Conservation (phyloP, 768 basidiomycete species). For the Leucogyrophana mollusca region DNA sequence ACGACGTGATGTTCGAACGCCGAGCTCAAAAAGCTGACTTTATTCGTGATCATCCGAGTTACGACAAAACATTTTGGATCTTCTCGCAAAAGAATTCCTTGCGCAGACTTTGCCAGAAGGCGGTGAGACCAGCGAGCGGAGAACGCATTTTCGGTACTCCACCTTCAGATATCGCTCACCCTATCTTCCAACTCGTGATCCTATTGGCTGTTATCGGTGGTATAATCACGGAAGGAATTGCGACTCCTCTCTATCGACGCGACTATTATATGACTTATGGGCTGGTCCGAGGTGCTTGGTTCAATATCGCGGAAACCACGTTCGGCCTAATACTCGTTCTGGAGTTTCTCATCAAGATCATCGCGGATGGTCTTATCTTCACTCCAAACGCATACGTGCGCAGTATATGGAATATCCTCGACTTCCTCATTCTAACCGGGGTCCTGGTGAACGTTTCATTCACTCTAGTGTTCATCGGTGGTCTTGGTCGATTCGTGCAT, state of each 20-base stretch:
- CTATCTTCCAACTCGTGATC: slow-evolving; percentile 73
- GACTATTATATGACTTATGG: slow-evolving; percentile 65
- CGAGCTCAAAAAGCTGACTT: slow-evolving; percentile 82
- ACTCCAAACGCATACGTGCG: slow-evolving; percentile 90
- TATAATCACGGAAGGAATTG: slow-evolving; percentile 78
- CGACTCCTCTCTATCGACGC: slow-evolving; percentile 82
- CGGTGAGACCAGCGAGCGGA: slow-evolving; percentile 81
- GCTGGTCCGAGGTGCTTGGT: slow-evolving; percentile 73
- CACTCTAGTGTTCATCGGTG: slow-evolving; percentile 71
- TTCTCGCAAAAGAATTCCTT: slow-evolving; percentile 77
- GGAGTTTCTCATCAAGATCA: slow-evolving; percentile 87
- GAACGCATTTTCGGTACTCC: slow-evolving; percentile 85
- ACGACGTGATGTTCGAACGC: slow-evolving; percentile 66
- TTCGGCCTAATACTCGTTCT: slow-evolving; percentile 71
- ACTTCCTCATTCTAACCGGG: slow-evolving; percentile 81
- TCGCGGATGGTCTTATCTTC: slow-evolving; percentile 91
- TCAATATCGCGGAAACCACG: slow-evolving; percentile 73
- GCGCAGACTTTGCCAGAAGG: slow-evolving; percentile 74
- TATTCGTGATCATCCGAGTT: slow-evolving; percentile 84
- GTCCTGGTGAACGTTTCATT: slow-evolving; percentile 74
- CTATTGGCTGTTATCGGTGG: slow-evolving; percentile 77
- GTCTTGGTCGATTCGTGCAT: slow-evolving; percentile 78
- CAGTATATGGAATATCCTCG: slow-evolving; percentile 90
- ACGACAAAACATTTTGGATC: slow-evolving; percentile 88
- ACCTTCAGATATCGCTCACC: slow-evolving; percentile 60